phyloP scores from a whole-genome alignment of 176 grass and related monocot genomes.

The Calamus simplicifolius region DNA sequence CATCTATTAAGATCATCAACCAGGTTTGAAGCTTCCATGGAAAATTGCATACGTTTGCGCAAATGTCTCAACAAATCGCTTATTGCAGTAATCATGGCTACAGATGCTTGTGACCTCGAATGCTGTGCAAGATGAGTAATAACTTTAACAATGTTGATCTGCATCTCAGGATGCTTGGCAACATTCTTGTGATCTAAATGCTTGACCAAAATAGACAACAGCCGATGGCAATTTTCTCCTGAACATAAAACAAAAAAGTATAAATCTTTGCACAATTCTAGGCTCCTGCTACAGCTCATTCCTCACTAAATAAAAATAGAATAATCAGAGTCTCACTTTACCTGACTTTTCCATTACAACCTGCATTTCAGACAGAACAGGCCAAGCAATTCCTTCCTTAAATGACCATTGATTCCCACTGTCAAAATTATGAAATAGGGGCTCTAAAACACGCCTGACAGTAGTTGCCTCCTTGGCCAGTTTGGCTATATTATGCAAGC shows the following conservation, averaged over 20 bases:
- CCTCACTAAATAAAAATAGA: too few species aligned
- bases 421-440: constrained; percentile 78
- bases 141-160: constrained; percentile 80
- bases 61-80: constrained; percentile 78
- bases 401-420: constrained; percentile 66
- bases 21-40: constrained; percentile 66
- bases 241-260: constrained; percentile 21
- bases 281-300: too few species aligned
- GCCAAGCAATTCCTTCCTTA: constrained; percentile 64
- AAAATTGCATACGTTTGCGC: constrained; percentile 88
- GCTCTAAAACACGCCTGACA: constrained; percentile 76
- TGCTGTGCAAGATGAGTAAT: constrained; percentile 65
- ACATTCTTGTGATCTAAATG: constrained; percentile 85
- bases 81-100: constrained; percentile 67
- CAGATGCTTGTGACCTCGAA: constrained; percentile 54
- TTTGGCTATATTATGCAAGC: constrained; percentile 88
- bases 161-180: constrained; percentile 49
- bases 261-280: not conserved
- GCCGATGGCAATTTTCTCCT: constrained; percentile 77
- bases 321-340: constrained; percentile 17
- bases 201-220: constrained; percentile 81
- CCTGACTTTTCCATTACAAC: constrained; percentile 77
- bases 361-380: constrained; percentile 89
- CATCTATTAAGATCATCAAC: constrained; percentile 33
- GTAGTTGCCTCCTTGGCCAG: constrained; percentile 87